Evolutionary conservation across 2,329 filamentous ascomycete genomes (phyloP).

Genomic region (Calonectria naviculata): DNA sequence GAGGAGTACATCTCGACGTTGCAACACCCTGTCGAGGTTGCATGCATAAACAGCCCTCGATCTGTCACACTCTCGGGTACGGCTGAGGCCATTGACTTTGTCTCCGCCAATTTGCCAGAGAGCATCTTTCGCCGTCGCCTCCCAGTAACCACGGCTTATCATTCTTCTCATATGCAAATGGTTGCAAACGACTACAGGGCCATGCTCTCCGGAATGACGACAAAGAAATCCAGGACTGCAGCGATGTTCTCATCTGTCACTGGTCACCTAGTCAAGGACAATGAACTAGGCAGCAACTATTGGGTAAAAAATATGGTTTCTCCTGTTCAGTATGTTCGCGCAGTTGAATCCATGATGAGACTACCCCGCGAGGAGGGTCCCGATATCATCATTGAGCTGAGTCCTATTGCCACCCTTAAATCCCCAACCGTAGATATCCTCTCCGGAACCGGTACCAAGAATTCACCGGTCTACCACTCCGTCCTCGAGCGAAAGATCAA

Average conservation of each 20-base stretch:
- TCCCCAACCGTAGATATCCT: constrained; percentile 52
- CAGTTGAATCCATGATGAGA: constrained; percentile 49
- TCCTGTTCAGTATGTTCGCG: constrained; percentile 56
- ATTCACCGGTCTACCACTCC: constrained; percentile 37
- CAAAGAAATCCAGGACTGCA: constrained; percentile 19
- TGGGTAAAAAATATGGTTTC: constrained; percentile 60
- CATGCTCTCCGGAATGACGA: constrained; percentile 38
- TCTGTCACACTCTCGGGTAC: constrained; percentile 58
- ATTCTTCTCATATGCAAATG: constrained; percentile 56
- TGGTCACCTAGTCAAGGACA: constrained; percentile 38
- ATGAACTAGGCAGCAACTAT: constrained; percentile 49
- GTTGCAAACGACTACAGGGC: constrained; percentile 50
- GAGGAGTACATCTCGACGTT: constrained; percentile 39
- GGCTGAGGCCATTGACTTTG: constrained; percentile 41
- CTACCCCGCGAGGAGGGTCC: constrained; percentile 41
- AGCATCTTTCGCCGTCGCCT: constrained; percentile 50
- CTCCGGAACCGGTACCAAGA: constrained; percentile 16
- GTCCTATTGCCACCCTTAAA: constrained; percentile 51
- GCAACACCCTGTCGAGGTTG: constrained; percentile 45
- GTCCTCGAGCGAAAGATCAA: constrained; percentile 40
- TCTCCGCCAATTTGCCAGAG: constrained; percentile 46
- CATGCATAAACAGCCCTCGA: constrained; percentile 57
- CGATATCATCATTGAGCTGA: constrained; percentile 53
- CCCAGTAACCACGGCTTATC: constrained; percentile 54
- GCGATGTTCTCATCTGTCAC: constrained; percentile 57